Conservation (phyloP, 345 rosid genomes). For the Geranium rotundifolium region DNA sequence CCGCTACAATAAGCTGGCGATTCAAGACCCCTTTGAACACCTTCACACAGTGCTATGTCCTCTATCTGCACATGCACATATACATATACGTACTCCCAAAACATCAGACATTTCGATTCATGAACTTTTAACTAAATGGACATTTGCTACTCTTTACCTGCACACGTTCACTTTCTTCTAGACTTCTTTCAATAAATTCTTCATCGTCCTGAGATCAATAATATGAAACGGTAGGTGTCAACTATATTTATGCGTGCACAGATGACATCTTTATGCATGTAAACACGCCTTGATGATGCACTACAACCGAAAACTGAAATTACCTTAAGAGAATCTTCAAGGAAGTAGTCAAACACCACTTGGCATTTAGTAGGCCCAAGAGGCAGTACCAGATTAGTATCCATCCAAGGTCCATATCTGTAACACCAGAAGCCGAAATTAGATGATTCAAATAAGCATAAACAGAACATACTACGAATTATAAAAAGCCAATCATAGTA, state of each 20-base stretch:
- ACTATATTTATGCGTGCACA: too few species aligned
- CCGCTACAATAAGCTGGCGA: conserved; percentile 59
- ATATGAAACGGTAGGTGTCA: not conserved
- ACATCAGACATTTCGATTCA: too few species aligned
- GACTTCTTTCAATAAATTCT: conserved; percentile 49
- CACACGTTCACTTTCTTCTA: conserved; percentile 59
- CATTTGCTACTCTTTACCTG: conserved; percentile 31
- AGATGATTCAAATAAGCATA: not conserved
- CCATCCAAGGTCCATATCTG: conserved; percentile 98
- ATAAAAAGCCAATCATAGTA: not conserved
- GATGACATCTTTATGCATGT: too few species aligned
- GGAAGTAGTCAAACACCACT: conserved; percentile 79
- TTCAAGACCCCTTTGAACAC: conserved; percentile 67
- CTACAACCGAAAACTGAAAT: not conserved
- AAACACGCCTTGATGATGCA: too few species aligned
- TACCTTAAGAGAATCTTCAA: conserved; percentile 58
- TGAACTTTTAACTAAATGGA: too few species aligned
- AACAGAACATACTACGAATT: not conserved
- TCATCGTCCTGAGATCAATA: conserved; percentile 47
- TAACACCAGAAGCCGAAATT: not conserved
- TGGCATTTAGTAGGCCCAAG: conserved; percentile 60
- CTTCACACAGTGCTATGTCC: conserved; percentile 60
- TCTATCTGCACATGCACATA: conserved; percentile 40
- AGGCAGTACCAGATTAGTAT: conserved; percentile 79
- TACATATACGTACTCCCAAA: too few species aligned